Conservation (phyloP, 2,329 filamentous ascomycete species). For the Aspergillus hortae region DNA sequence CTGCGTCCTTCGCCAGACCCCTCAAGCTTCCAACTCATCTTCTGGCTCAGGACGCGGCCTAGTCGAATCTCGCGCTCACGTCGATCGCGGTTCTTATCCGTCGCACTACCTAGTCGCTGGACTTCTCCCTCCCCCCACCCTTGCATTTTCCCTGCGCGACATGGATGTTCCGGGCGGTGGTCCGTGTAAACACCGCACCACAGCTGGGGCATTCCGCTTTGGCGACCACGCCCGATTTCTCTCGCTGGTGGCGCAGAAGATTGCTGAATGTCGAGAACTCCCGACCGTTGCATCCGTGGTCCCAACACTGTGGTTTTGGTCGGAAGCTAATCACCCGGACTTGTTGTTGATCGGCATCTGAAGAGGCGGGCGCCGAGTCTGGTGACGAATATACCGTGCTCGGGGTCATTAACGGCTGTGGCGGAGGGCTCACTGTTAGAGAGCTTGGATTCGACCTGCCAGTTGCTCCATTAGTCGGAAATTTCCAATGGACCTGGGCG, state of each 20-base stretch:
- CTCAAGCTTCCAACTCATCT: neutral
- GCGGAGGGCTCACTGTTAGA: conserved; percentile 21
- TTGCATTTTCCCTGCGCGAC: conserved; percentile 89
- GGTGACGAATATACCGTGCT: conserved; percentile 27
- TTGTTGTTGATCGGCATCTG: conserved; percentile 46
- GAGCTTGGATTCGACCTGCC: conserved; percentile 24
- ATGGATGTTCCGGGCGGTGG: conserved; percentile 83
- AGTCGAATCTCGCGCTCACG: neutral
- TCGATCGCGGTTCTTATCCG: neutral
- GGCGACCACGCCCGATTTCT: conserved; percentile 85
- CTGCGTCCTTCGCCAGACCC: neutral
- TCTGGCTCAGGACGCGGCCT: neutral
- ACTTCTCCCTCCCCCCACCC: conserved; percentile 37
- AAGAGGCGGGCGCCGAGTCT: conserved; percentile 22
- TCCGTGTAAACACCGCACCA: conserved; percentile 88
- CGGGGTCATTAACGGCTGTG: conserved; percentile 20
- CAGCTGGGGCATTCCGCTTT: conserved; percentile 90
- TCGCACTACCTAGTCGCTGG: conserved; percentile 18
- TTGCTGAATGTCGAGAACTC: conserved; percentile 98
- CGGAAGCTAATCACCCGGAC: conserved; percentile 71
- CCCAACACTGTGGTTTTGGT: conserved; percentile 95
- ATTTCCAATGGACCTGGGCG: neutral
- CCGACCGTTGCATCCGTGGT: conserved; percentile 92
- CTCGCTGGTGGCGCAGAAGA: conserved; percentile 82
- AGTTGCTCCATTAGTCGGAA: conserved; percentile 8